Evolutionary conservation across 176 grass and related monocot genomes (phyloP), one percentile per base, ranked within the genome.

Genomic region (Rhipidocladum racemiflorum): DNA sequence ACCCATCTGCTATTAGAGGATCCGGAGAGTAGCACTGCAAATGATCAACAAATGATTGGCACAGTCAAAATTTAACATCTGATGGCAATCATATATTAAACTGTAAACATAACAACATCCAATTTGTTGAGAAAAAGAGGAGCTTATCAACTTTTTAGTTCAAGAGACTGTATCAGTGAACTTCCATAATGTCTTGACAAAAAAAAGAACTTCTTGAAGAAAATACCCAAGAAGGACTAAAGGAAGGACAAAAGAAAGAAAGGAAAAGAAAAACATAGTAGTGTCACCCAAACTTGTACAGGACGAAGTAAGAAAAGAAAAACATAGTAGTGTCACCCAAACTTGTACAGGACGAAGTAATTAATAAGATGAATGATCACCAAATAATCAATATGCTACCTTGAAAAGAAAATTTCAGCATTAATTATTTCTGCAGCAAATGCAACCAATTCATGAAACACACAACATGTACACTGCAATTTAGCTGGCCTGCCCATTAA

Each of bases 1-100:
- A 95, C 49, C 96, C 96, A 90, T 98, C 96, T 74, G 90, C 89
- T 93, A 95, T 93, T 48, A 84, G 71, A 89, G 90, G 46, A 51
- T 98, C 92, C 21, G 90, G 89, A 56, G 91, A 93, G 61, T 98
- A 95, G 85, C 96, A 98, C 92, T 98, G 81, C 27, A 84, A 80
- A 82, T 77, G 51, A 84, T 84, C 46, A 17, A 74, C 5, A 84
- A 17, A 46, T 67, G 35, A 78, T 87, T 23, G 51, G 65, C 35
- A 34, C 11, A 2, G 16, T 64, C 34, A 56, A 70, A 76, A 78
- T 44, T 78, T 59, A 83, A 76, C 29, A 83, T 64, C 55, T 79
- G 27, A 72, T 71, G 39, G 78, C 7, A 66, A 32, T 46, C 42
- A 45, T 28, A 74, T 25, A 39, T 66, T 56, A 38, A 75, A 61